These are phyloP conservation scores for Setomelanomma holmii DNA, from an alignment of 2,329 filamentous ascomycete genomes.

Conservation along the genomic window DNA sequence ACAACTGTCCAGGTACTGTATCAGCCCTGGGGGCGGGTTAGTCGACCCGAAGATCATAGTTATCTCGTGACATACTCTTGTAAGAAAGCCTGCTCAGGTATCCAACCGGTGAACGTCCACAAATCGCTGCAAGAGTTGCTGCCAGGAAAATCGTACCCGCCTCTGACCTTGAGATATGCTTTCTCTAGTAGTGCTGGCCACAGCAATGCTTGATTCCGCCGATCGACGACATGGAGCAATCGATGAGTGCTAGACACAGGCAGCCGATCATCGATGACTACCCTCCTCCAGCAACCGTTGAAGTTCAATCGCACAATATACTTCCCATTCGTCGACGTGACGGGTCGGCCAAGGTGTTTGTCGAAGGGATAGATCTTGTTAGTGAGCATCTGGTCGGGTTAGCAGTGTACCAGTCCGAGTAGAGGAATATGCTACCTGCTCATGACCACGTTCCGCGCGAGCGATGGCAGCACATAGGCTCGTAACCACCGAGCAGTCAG, in stretches of 20 bases:
- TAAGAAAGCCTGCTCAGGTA: constrained; percentile 92
- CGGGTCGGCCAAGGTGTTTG: constrained; percentile 60
- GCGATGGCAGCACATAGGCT: constrained; percentile 85
- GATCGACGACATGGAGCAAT: constrained; percentile 85
- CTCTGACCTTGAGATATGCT: constrained; percentile 92
- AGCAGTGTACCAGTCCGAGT: constrained; percentile 1
- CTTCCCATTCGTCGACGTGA: constrained; percentile 78
- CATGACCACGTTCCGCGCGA: constrained; percentile 71
- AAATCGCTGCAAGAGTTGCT: constrained; percentile 97
- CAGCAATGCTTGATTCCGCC: constrained; percentile 78
- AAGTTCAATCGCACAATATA: constrained; percentile 94
- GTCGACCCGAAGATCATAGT: not conserved
- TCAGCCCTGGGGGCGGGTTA: constrained; percentile 68
- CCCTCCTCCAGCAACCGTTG: constrained; percentile 88
- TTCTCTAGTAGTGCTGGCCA: constrained; percentile 97
- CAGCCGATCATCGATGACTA: constrained; percentile 87
- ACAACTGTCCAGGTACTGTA: constrained; percentile 75
- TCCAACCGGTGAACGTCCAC: constrained; percentile 93
- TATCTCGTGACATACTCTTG: constrained; percentile 63
- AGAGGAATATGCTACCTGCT: constrained; percentile 62
- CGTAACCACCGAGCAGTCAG: constrained; percentile 96
- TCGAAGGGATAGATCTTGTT: constrained; percentile 80
- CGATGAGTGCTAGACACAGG: constrained; percentile 78
- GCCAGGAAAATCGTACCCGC: constrained; percentile 96
- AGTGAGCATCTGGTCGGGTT: constrained; percentile 66